A percentile compares a stretch with the other conserved stretches of the same genome.
Conservation (phyloP, 2,329 filamentous ascomycete genomes). For the Trichoderma sp. region DNA sequence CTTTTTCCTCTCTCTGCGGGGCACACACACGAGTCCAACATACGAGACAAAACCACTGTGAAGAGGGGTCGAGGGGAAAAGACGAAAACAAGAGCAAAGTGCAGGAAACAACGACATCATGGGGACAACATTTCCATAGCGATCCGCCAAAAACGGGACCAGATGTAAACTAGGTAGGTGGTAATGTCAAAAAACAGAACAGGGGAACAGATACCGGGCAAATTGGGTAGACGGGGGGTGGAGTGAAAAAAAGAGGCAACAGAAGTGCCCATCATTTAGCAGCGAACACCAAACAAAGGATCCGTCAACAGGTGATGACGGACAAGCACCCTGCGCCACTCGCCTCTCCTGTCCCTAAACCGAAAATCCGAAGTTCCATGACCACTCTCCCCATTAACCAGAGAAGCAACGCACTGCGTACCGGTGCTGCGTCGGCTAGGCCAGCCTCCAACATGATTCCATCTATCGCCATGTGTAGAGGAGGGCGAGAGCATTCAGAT, state of each 20-base stretch:
- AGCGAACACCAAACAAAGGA: constrained; percentile 27
- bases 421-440: constrained; percentile 35
- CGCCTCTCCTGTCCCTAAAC: constrained; percentile 17
- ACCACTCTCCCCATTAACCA: constrained; percentile 35
- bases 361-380: constrained; percentile 34
- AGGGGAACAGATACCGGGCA: constrained; percentile 17
- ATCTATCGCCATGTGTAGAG: constrained; percentile 22
- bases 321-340: constrained; percentile 16
- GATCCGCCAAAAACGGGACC: constrained; percentile 26
- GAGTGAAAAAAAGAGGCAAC: background rate
- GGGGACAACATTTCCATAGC: constrained; percentile 32
- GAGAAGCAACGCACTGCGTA: constrained; percentile 37
- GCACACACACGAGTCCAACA: constrained; percentile 13
- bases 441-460: constrained; percentile 33
- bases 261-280: constrained; percentile 20
- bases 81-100: constrained; percentile 21
- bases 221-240: background rate
- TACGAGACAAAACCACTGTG: constrained; percentile 18
- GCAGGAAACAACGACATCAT: constrained; percentile 24
- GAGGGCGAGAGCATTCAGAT: constrained; percentile 23
- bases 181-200: constrained; percentile 17
- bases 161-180: constrained; percentile 21
- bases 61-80: constrained; percentile 14
- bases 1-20: constrained; percentile 14
- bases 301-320: constrained; percentile 12